Base-by-base conservation (phyloP, 352 stramenopile species). In the Phytopythium kandeliae region DNA sequence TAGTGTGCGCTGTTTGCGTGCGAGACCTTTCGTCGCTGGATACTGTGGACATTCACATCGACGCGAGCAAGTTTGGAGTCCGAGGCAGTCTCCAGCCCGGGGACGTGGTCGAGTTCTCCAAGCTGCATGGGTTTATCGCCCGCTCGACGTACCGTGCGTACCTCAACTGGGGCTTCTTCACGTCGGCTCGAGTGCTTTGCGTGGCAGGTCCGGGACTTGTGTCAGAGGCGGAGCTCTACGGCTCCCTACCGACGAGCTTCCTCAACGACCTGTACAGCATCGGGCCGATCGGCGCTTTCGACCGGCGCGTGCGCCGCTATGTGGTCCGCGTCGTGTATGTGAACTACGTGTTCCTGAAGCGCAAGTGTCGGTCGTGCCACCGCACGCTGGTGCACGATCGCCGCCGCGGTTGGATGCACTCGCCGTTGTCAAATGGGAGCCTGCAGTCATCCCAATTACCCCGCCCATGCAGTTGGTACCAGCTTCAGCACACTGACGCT, bases 291-390 rank as follows among this genome's bases (percentile, higher is more conserved):
- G 16, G 11, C 3, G 28, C 15, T 0, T 54, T 78, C 41, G 80
- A 94, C 54, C 66, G 70, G 17, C 70, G 58, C 17, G 36, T 89
- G 33, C 67, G 78, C 63, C 75, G 75, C 17, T 86, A 71, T 24
- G 60, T 86, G 0, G 77, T 87, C 26, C 62, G 67, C 6, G 71
- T 92, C 35, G 70, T 85, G n/a, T 81, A 94, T 40, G 51, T 92
- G 10, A 89, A 58, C 46, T 91, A 92, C 44, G 75, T 84, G 15
- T 47, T 89, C 2, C 47, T 94, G 7, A 94, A 94, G 57, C 71
- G 77, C 24, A 76, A 72, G 26, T 94, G 84, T 43, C 28, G 43
- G 9, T 51, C 61, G 25, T 94, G 84, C 45, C 69, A 89, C 19
- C 60, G 72, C 25, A 46, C 58, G 3, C 44, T 94, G 24, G 44